Conservation (phyloP, 805 yeast species). For the Suhomyces prunicola region DNA sequence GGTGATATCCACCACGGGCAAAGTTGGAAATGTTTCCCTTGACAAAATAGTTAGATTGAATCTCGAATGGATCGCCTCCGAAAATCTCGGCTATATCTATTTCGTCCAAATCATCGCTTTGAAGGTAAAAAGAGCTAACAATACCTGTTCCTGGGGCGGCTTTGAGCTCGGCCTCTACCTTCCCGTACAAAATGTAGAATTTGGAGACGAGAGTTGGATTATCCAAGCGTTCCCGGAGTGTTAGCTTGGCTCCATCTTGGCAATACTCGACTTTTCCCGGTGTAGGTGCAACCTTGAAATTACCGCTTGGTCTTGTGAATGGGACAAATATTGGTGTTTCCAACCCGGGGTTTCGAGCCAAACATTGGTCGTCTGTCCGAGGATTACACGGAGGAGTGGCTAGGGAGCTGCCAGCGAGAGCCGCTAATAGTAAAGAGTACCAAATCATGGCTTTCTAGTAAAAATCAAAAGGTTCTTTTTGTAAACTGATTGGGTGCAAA, state of each 20-base stretch:
- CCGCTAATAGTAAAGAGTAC: neutral
- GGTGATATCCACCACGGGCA: constrained; percentile 35
- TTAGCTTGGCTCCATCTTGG: constrained; percentile 8
- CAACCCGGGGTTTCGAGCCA: constrained; percentile 26
- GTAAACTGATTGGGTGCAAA: neutral
- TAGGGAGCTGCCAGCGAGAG: neutral
- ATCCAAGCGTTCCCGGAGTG: constrained; percentile 11
- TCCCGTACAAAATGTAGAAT: constrained; percentile 32
- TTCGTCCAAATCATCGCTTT: constrained; percentile 42
- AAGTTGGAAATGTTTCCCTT: constrained; percentile 37
- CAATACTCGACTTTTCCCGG: constrained; percentile 2
- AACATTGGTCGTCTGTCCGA: constrained; percentile 17
- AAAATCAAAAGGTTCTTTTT: neutral
- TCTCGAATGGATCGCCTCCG: constrained; percentile 31
- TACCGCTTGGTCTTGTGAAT: constrained; percentile 9
- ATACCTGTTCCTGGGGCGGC: constrained; percentile 35
- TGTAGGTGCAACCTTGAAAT: neutral
- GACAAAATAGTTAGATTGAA: constrained; percentile 38
- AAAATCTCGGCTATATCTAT: constrained; percentile 39
- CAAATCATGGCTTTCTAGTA: neutral
- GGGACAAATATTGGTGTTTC: constrained; percentile 14
- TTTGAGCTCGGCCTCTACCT: constrained; percentile 33
- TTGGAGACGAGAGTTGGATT: constrained; percentile 13
- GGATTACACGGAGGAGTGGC: constrained; percentile 29
- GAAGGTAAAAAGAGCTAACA: constrained; percentile 39